Percentiles rank a stretch among this genome's conserved stretches.
Evolutionary conservation across 176 grass and related monocot genomes (phyloP).

Genomic region (Ampelocalamus luodianensis): DNA sequence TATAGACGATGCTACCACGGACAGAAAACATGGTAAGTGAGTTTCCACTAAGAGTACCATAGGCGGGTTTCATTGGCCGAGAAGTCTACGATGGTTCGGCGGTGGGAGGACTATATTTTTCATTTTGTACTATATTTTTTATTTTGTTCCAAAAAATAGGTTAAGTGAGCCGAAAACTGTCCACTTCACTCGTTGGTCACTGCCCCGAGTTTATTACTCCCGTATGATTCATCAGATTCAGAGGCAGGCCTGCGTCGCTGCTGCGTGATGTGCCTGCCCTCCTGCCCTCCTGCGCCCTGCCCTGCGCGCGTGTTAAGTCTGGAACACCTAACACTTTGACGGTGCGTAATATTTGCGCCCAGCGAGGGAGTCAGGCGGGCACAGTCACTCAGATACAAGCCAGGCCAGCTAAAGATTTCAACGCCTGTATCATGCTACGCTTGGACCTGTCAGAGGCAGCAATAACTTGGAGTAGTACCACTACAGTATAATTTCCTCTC

Average conservation of each 20-base stretch:
- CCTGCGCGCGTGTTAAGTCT: neutral
- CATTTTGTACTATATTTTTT: too few species aligned
- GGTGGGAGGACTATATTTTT: too few species aligned
- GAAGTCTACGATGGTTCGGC: too few species aligned
- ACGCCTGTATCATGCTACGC: slow-evolving; percentile 40
- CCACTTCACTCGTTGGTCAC: neutral
- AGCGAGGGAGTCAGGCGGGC: neutral
- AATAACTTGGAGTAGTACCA: neutral
- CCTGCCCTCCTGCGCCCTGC: neutral
- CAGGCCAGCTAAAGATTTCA: slow-evolving; percentile 45
- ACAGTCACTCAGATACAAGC: neutral
- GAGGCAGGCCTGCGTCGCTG: slow-evolving; percentile 13
- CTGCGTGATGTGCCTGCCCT: neutral
- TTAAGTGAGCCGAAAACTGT: too few species aligned
- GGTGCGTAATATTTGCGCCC: neutral
- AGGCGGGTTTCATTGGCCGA: too few species aligned
- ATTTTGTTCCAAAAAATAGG: too few species aligned
- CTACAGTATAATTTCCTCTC: neutral
- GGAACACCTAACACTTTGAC: neutral
- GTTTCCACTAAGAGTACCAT: too few species aligned
- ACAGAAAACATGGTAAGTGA: too few species aligned
- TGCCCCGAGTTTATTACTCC: neutral
- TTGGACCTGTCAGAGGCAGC: slow-evolving; percentile 29
- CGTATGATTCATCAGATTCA: slow-evolving; percentile 26
- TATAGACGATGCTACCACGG: too few species aligned